These are phyloP conservation scores for Benincasa hispida DNA, from an alignment of 306 rosid species.

Conservation along the genomic window DNA sequence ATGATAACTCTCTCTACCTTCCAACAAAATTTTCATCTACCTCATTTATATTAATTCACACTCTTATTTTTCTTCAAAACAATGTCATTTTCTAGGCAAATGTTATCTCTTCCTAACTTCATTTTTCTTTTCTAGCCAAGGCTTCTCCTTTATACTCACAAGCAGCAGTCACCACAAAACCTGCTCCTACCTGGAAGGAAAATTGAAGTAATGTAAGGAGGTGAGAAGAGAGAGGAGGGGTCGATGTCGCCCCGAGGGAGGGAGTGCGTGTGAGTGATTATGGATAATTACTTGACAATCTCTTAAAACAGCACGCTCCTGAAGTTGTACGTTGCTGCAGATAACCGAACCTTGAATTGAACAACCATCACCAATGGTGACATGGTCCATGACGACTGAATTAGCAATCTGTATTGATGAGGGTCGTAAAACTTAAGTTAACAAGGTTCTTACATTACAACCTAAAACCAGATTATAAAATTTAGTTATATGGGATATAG, in stretches of 20 bases:
- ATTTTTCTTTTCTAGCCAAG: constrained; percentile 73
- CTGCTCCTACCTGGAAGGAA: constrained; percentile 69
- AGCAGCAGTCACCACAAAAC: constrained; percentile 81
- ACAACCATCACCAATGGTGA: constrained; percentile 77
- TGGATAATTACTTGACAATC: constrained; percentile 68
- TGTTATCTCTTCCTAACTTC: background rate
- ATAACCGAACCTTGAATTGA: constrained; percentile 86
- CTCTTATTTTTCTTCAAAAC: background rate
- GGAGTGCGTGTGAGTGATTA: background rate
- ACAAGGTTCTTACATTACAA: background rate
- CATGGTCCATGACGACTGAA: constrained; percentile 88
- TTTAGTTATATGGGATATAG: background rate
- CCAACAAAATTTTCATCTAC: constrained; percentile 7
- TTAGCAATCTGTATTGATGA: constrained; percentile 50
- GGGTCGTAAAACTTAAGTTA: background rate
- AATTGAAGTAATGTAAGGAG: constrained; percentile 6
- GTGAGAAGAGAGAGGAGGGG: background rate
- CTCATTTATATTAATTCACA: background rate
- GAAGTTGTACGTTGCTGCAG: constrained; percentile 94
- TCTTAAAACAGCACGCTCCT: constrained; percentile 72
- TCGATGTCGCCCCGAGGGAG: background rate
- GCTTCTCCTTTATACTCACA: constrained; percentile 89
- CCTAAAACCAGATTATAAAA: background rate
- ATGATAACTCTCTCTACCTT: background rate
- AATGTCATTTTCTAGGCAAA: background rate